phyloP scores from a whole-genome alignment of 768 basidiomycete species.

The Hygrophorus russula region DNA sequence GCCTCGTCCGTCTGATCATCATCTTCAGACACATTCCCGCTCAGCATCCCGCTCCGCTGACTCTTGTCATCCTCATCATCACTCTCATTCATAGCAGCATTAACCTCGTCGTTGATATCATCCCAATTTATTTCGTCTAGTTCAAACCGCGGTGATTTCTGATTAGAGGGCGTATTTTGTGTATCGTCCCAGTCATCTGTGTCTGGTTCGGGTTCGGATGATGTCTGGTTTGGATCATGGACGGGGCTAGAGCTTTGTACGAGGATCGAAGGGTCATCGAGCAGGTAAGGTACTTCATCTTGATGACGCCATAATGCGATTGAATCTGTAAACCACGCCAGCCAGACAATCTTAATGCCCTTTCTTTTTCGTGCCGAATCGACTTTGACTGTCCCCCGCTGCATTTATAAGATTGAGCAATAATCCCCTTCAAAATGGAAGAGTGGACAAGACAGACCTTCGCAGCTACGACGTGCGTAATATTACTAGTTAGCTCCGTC shows the following conservation, averaged over 20 bases:
- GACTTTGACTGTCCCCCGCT: constrained; percentile 91
- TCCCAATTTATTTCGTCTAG: constrained; percentile 68
- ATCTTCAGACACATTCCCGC: constrained; percentile 35
- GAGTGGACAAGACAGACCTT: constrained; percentile 38
- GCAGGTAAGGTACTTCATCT: constrained; percentile 67
- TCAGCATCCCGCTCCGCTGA: constrained; percentile 31
- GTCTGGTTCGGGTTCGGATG: constrained; percentile 58
- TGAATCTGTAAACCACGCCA: constrained; percentile 84
- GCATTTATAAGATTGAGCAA: constrained; percentile 6
- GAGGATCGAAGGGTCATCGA: constrained; percentile 44
- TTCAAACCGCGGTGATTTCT: constrained; percentile 27
- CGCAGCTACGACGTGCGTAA: constrained; percentile 89
- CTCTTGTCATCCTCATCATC: constrained; percentile 45
- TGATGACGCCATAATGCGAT: constrained; percentile 80
- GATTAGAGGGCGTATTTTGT: constrained; percentile 19
- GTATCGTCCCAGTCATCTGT: constrained; percentile 55
- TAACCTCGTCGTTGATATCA: constrained; percentile 78
- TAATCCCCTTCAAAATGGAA: neutral
- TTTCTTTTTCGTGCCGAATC: constrained; percentile 70
- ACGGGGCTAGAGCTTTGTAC: constrained; percentile 24
- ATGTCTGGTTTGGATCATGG: constrained; percentile 35
- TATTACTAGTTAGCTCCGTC: constrained; percentile 47
- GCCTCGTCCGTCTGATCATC: constrained; percentile 39
- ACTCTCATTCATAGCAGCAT: constrained; percentile 76
- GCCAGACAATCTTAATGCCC: constrained; percentile 75